Conservation (phyloP, 2,329 filamentous ascomycete species). For the Penicillium freii region DNA sequence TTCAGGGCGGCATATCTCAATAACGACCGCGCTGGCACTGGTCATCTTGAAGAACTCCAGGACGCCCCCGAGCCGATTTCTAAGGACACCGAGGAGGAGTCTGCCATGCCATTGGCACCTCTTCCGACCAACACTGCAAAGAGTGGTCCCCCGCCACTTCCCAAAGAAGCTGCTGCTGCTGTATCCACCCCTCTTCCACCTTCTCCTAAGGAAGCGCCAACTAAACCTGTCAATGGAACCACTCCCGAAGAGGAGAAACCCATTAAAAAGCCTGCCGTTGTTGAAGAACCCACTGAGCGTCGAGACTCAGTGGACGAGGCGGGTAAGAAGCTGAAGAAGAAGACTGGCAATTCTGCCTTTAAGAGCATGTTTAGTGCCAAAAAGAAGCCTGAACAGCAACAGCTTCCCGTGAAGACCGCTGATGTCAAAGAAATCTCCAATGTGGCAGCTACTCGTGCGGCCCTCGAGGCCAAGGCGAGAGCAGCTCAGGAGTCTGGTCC, state of each 20-base stretch:
- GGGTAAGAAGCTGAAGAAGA: conserved; percentile 47
- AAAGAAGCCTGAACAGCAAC: conserved; percentile 36
- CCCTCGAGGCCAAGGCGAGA: conserved; percentile 40
- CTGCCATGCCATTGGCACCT: conserved; percentile 22
- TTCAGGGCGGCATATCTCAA: conserved; percentile 83
- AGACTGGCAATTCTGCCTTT: conserved; percentile 41
- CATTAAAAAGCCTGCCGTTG: conserved; percentile 18
- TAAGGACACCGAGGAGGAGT: conserved; percentile 35
- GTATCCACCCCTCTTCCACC: conserved; percentile 25
- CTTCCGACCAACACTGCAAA: conserved; percentile 29
- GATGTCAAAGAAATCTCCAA: conserved; percentile 34
- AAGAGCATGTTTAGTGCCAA: conserved; percentile 47
- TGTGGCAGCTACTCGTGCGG: conserved; percentile 45
- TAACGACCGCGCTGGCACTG: conserved; percentile 69
- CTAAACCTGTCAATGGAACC: conserved; percentile 16
- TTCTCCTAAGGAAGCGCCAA: conserved; percentile 25
- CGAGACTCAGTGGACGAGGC: conserved; percentile 36
- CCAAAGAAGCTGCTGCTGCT: conserved; percentile 30
- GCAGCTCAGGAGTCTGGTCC: conserved; percentile 31
- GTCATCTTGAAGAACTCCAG: conserved; percentile 51
- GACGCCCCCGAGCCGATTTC: conserved; percentile 11
- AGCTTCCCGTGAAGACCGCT: conserved; percentile 34
- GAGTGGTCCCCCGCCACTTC: conserved; percentile 31
- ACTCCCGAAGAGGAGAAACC: conserved; percentile 20
- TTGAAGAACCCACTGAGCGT: conserved; percentile 28